phyloP scores from a whole-genome alignment of 73 alveolate species.

The Paramecium biaurelia region DNA sequence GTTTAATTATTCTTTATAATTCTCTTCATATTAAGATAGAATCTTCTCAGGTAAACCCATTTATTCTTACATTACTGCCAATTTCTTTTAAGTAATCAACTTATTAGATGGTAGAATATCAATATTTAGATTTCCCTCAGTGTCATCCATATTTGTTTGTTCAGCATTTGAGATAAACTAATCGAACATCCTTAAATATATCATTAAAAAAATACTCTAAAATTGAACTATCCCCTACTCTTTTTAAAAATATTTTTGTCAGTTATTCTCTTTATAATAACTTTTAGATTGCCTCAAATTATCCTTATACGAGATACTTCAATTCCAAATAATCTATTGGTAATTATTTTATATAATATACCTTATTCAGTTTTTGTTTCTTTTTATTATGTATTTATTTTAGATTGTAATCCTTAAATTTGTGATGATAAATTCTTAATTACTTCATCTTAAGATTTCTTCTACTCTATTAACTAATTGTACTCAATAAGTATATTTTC shows the following conservation, averaged over 20 bases:
- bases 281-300: slow-evolving; percentile 38
- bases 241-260: slow-evolving; percentile 14
- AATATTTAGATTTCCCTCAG: background rate
- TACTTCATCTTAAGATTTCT: background rate
- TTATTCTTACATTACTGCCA: background rate
- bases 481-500: background rate
- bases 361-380: background rate
- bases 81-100: background rate
- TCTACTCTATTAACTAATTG: background rate
- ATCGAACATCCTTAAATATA: slow-evolving; percentile 8
- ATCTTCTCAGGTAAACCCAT: background rate
- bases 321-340: background rate
- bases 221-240: slow-evolving; percentile 47
- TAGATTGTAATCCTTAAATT: background rate
- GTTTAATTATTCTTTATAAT: background rate
- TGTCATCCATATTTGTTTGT: background rate
- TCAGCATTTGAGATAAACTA: slow-evolving; percentile 30
- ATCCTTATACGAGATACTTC: background rate
- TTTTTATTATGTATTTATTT: background rate
- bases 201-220: background rate
- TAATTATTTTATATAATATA: background rate
- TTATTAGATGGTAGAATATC: background rate
- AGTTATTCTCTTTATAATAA: slow-evolving; percentile 41
- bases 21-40: background rate
- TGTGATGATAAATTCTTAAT: background rate